Evolutionary conservation across 805 yeast genomes (phyloP), one percentile per base, ranked within the genome.

Genomic region (Kregervanrija pseudodelftensis): DNA sequence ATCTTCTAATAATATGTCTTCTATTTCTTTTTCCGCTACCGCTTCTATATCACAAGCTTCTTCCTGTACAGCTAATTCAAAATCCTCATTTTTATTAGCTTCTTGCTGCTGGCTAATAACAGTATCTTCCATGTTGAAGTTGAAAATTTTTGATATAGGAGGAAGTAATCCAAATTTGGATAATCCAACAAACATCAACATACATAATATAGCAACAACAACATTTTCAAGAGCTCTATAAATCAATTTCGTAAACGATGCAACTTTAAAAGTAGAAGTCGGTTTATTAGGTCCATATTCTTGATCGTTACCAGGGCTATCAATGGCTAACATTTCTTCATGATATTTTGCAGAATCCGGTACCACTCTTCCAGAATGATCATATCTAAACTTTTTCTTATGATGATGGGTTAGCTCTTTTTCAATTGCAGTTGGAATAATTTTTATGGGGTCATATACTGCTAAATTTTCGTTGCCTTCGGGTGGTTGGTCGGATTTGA

Each of bases 151-250:
- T 11, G 64, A 60, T 22, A 65, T 40, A 1, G 69, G 64, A 8
- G 69, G 68, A 5, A 69, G 46, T 5, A 64, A 30, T 2, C 72
- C 73, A 8, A 66, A 48, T 48, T 55, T 65, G 0, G 74, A 66
- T 14, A 74, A 55, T 1, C 62, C 48, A 30, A 69, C 57, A 5
- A 73, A 55, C 2, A 72, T 56, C 1, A 61, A 42, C 14, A 71
- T 43, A 8, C 73, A 62, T 1, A 68, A 51, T 5, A 65, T 41
- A 8, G 79, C 67, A 13, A 75, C 74, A 4, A 71, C 51, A n/a
- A 75, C 63, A 52, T 77, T 80, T 52, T 78, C 83, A 43, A 71
- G 55, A 2, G 64, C 63, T 16, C 64, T 52, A 35, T 51, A 53
- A 0, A 59, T 37, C 8, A 63, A 38, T 14, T 51, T 53, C 1